Percentiles rank a stretch among this genome's conserved stretches.
These are phyloP conservation scores for Sugiyamaella paludigena DNA, from an alignment of 1,139 yeast species.

Conservation along the genomic window DNA sequence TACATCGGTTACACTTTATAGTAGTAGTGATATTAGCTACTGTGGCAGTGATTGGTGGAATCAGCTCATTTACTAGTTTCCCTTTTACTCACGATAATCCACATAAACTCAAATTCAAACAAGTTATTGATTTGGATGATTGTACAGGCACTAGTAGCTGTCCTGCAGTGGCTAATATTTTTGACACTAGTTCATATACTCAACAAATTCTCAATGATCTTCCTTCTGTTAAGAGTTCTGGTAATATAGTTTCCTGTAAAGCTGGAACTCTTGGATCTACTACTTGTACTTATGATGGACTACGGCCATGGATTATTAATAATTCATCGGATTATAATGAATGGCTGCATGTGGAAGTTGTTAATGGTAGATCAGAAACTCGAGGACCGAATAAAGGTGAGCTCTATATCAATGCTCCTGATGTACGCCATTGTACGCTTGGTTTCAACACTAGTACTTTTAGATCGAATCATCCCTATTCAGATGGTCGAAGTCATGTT, in stretches of 20 bases:
- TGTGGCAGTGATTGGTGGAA: conserved; percentile 41
- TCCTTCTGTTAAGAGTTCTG: conserved; percentile 55
- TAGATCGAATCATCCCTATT: conserved; percentile 29
- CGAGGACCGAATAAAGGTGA: conserved; percentile 70
- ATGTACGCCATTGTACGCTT: conserved; percentile 63
- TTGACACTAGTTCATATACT: conserved; percentile 48
- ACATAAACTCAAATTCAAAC: conserved; percentile 65
- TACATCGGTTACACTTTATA: conserved; percentile 61
- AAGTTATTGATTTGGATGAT: conserved; percentile 48
- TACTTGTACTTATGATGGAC: conserved; percentile 52
- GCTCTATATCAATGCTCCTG: conserved; percentile 54
- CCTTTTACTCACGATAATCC: conserved; percentile 65
- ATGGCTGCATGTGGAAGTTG: conserved; percentile 34
- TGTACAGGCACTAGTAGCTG: conserved; percentile 35
- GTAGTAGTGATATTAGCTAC: conserved; percentile 45
- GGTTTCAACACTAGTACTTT: conserved; percentile 52
- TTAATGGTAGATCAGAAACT: conserved; percentile 11
- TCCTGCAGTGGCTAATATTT: conserved; percentile 41
- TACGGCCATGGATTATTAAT: conserved; percentile 53
- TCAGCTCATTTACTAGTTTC: conserved; percentile 40
- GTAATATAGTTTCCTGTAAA: conserved; percentile 40
- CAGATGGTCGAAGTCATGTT: conserved; percentile 26
- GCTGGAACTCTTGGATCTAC: conserved; percentile 47
- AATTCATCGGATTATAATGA: conserved; percentile 40
- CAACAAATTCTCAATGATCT: conserved; percentile 50